These are phyloP conservation scores for Glycine latifolia DNA, from an alignment of 306 rosid species.

Conservation along the genomic window DNA sequence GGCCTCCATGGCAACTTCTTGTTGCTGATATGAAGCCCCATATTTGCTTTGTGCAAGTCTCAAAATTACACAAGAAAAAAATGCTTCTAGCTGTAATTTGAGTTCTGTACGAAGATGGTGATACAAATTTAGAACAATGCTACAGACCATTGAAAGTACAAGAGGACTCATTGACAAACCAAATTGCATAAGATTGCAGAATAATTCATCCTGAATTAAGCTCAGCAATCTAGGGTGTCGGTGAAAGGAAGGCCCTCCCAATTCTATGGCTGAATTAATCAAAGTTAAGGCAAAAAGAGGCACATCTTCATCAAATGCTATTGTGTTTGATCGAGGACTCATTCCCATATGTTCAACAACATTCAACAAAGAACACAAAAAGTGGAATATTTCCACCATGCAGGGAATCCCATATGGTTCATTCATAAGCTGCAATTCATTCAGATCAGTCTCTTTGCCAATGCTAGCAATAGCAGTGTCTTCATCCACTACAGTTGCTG, in stretches of 20 bases:
- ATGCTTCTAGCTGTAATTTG: conserved; percentile 83
- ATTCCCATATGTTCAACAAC: conserved; percentile 81
- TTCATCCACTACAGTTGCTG: conserved; percentile 58
- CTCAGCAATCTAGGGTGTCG: conserved; percentile 74
- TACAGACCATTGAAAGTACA: conserved; percentile 84
- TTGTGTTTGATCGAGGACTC: conserved; percentile 77
- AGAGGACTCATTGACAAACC: conserved; percentile 86
- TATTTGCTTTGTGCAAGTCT: conserved; percentile 87
- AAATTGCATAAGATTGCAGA: conserved; percentile 79
- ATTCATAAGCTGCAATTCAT: conserved; percentile 69
- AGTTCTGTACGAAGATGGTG: conserved; percentile 80
- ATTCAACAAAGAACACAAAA: conserved; percentile 85
- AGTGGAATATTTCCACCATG: conserved; percentile 96
- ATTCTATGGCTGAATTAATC: conserved; percentile 92
- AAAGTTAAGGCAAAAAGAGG: conserved; percentile 95
- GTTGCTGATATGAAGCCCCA: conserved; percentile 88
- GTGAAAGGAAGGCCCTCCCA: conserved; percentile 84
- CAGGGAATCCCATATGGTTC: conserved; percentile 93
- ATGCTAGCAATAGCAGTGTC: conserved; percentile 51
- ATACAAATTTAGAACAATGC: conserved; percentile 83
- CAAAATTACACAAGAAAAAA: conserved; percentile 85
- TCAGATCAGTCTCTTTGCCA: conserved; percentile 64
- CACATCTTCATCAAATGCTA: conserved; percentile 93
- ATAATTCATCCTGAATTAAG: conserved; percentile 86
- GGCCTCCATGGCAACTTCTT: conserved; percentile 95